Base-by-base conservation (phyloP, 768 basidiomycete genomes). In the Phaeotremella skinneri region DNA sequence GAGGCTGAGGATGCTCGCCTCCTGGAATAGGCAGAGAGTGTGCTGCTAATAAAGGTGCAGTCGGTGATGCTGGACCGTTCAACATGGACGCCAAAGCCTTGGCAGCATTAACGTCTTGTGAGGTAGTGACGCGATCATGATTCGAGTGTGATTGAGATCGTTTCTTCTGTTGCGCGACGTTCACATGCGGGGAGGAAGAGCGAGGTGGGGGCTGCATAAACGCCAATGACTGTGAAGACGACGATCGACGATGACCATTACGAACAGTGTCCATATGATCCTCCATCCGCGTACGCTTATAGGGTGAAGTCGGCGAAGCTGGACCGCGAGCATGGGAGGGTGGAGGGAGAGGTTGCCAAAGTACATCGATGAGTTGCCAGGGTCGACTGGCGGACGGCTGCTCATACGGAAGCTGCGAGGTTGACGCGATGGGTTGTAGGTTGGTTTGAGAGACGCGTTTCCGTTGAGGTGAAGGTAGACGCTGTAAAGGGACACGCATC, bases 311-410 rank as follows among this genome's bases (percentile, higher is more conserved):
- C 11, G 67, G 63, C 5, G 54, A 66, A 26, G 45, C 48, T 23
- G 51, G 68, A 48, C 49, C n/a, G 3, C 23, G 23, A n/a, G 49
- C 32, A 27, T 55, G 54, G 0, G 60, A 62, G 20, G 72, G 70
- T 26, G 72, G 72, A 20, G 72, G 72, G 13, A 74, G 53, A 14
- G 72, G 72, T 52, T 74, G 69, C 67, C 71, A 73, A 23, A 73
- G 49, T 2, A 73, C 71, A 31, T 73, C 71, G 52, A 73, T 73
- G 26, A 73, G 54, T 49, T 73, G 71, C 71, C 71, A 73, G 23
- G 71, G 71, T 14, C 71, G 59, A 13, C 66, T 67, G 3, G 67
- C 67, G 2, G 69, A 74, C 30, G 72, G 72, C 0, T 65, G 69
- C 49, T 70, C 63, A 47, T 71, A 71, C 3, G 63, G 61, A 17